Base-by-base conservation (phyloP, 345 rosid species). In the Triadica sebifera region DNA sequence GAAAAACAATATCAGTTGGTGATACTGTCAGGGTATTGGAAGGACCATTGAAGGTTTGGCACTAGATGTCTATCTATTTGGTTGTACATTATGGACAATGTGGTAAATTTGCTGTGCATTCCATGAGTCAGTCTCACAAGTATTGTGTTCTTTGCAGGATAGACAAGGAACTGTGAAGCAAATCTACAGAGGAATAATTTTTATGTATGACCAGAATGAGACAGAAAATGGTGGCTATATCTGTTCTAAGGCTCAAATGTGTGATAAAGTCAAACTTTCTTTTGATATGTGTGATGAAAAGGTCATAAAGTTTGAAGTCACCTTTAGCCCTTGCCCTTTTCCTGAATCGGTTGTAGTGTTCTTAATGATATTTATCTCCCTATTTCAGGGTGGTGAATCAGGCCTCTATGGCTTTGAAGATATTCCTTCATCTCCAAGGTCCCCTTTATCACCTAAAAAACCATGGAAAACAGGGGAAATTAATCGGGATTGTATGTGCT, bases 111-210 rank as follows among this genome's bases (percentile, higher is more conserved):
- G 70, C 19, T 53, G 17, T 19, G 7, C 20, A 25, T 39, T 8
- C 43, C 9, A 37, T 43, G 41, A 43, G 50, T 71, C 24, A 38
- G 77, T 58, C 51, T 10, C 49, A 75, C 57, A 77, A 46, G 9
- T 73, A 69, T 64, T 67, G 38, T 63, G 38, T 57, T 63, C 57
- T 62, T 79, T 86, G 80, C 85, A 95, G 99, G 98, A 87, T 84
- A 87, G 82, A 84, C 88, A 95, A 84, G 99, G 99, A 71, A 79
- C 83, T 80, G 89, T 89, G 34, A 93, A 84, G 84, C 93, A 93
- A 85, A 88, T 93, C 37, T 95, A 95, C 75, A 82, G 97, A 79
- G 98, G 99, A 55, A 78, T 85, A 72, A 57, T 95, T 74, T 95
- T 93, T 74, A 57, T 90, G 68, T 81, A 86, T 78, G 91, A 83